These are phyloP conservation scores for Begonia peltatifolia DNA, from an alignment of 306 rosid species.

Conservation along the genomic window DNA sequence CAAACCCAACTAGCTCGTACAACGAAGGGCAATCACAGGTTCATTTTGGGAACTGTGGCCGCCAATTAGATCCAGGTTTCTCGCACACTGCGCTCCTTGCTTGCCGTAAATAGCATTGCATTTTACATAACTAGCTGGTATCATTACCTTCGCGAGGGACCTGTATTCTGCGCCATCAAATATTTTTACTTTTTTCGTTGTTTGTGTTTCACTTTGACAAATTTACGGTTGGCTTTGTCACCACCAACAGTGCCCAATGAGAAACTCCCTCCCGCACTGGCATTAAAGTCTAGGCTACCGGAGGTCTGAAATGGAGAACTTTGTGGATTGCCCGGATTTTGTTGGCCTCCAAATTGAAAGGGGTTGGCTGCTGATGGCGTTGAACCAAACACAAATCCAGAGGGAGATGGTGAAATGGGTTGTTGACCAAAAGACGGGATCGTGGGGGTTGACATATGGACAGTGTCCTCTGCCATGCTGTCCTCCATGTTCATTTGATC, in stretches of 20 bases:
- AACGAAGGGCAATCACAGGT: too few relatives aligned
- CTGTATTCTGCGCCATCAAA: too few relatives aligned
- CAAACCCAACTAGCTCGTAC: too few relatives aligned
- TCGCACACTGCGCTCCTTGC: too few relatives aligned
- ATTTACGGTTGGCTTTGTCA: conserved; percentile 54
- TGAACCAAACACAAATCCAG: conserved; percentile 52
- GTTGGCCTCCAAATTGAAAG: conserved; percentile 49
- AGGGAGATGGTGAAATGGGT: conserved; percentile 20
- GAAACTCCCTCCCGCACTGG: conserved; percentile 49
- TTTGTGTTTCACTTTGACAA: conserved; percentile 31
- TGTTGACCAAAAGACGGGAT: conserved; percentile 40
- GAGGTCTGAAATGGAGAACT: conserved; percentile 63
- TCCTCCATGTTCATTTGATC: conserved; percentile 76
- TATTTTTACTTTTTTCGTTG: conserved; percentile 46
- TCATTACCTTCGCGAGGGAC: too few relatives aligned
- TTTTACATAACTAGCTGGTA: too few relatives aligned
- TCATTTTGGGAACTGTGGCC: too few relatives aligned
- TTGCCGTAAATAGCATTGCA: too few relatives aligned
- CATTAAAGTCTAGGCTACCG: conserved; percentile 39
- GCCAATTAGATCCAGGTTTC: too few relatives aligned
- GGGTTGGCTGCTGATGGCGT: conserved; percentile 25
- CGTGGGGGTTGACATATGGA: conserved; percentile 28
- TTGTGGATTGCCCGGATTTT: conserved; percentile 28
- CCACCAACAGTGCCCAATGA: conserved; percentile 65
- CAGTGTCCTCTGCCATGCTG: conserved; percentile 84